phyloP scores from a whole-genome alignment of 345 rosid genomes.

The Eucalyptus polybractea region DNA sequence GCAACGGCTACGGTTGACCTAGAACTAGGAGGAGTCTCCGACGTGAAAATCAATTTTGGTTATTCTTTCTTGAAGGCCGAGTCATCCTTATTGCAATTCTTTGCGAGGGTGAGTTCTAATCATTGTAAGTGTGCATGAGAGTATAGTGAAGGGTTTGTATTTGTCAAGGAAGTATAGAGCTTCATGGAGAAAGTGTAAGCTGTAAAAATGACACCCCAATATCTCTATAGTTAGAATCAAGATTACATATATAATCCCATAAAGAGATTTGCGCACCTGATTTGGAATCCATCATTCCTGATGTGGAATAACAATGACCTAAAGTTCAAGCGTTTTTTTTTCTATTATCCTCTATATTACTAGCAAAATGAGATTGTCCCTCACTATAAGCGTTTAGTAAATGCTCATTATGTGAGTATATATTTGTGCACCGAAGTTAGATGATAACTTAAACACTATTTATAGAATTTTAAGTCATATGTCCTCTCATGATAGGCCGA shows the following conservation, averaged over 20 bases:
- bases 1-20: not conserved
- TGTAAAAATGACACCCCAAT: no score
- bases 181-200: not conserved
- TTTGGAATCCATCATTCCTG: no score
- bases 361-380: no score
- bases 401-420: no score
- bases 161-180: not conserved
- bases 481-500: accelerated
- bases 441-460: no score
- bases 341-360: no score
- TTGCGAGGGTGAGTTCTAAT: not conserved
- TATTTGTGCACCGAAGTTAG: accelerated
- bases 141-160: not conserved
- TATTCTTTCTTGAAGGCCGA: not conserved
- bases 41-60: not conserved
- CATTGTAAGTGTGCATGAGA: not conserved
- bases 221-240: no score
- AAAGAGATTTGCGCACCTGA: no score
- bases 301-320: no score
- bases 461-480: no score
- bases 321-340: no score
- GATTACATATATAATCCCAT: no score
- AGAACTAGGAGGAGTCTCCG: not conserved
- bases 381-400: accelerated
- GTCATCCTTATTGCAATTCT: not conserved